Evolutionary conservation across 768 basidiomycete genomes (phyloP), one percentile per base, ranked within the genome.

Genomic region (Dentipellis fragilis): DNA sequence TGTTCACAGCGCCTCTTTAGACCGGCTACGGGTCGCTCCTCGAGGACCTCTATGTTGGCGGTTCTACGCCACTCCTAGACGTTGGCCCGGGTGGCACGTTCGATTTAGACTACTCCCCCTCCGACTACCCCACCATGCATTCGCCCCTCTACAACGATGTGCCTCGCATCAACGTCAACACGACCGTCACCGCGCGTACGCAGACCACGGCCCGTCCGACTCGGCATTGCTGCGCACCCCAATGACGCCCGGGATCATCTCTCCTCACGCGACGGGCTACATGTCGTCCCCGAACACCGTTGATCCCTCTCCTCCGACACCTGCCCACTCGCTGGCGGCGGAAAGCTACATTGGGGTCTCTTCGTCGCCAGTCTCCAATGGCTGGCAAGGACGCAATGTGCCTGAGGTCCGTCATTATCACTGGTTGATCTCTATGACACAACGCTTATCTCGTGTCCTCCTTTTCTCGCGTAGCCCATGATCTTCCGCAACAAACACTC

Each of bases 81-180:
- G 17, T 19, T 9, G 42, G 19, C 17, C 16, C 19, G n/a, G 42
- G 42, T 17, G 42, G 42, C 42, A 7, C 19, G 14, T 45, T 19
- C 40, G 14, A 14, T 4, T 19, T 14, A 8, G 40, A 42, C 19
- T 19, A 14, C 48, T 51, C 16, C 23, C 16, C 36, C 36, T 10
- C 29, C 34, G 8, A 34, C n/a, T 22, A 17, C 42, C 49, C 8
- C 11, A 12, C 4, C 29, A 9, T 39, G 16, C 38, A 7, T 52
- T n/a, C 19, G 14, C 37, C 38, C 6, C 1, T 46, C 19, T 19
- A 16, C 10, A 49, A 34, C 34, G 21, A 19, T 19, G 17, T 55
- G 29, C 60, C 53, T 39, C 45, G 52, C 16, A 61, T 61, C 12
- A 55, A 53, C 48, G 22, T 58, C 46, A 54, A 61, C 57, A 57